Evolutionary conservation across 768 basidiomycete genomes (phyloP).

Genomic region (Boletus vermiculosoides): DNA sequence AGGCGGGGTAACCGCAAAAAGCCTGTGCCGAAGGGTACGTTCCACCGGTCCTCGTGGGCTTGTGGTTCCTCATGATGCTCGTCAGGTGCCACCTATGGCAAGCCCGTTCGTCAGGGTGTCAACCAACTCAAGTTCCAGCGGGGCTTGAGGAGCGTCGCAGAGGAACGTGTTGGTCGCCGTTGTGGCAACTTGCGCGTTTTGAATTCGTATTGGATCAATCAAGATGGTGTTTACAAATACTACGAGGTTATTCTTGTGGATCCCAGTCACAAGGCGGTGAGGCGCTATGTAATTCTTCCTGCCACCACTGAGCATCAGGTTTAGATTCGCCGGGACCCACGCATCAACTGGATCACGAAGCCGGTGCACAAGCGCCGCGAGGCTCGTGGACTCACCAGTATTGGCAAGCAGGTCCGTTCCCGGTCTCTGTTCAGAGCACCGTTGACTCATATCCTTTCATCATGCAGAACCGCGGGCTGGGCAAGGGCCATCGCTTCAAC

Average conservation of each 20-base stretch:
- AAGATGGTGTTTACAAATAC: slow-evolving; percentile 99
- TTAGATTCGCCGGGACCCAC: slow-evolving; percentile 90
- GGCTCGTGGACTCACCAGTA: slow-evolving; percentile 93
- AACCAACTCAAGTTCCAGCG: slow-evolving; percentile 99
- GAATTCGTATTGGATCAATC: slow-evolving; percentile 99
- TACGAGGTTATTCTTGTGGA: slow-evolving; percentile 99
- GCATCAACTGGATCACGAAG: slow-evolving; percentile 99
- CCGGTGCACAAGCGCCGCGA: slow-evolving; percentile 99
- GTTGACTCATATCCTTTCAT: slow-evolving; percentile 5
- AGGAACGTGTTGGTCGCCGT: slow-evolving; percentile 95
- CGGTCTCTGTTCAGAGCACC: not conserved
- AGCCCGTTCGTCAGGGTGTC: slow-evolving; percentile 99
- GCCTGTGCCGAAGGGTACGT: slow-evolving; percentile 91
- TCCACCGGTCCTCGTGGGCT: not conserved
- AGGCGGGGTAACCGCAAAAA: slow-evolving; percentile 99
- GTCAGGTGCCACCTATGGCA: slow-evolving; percentile 94
- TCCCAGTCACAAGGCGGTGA: slow-evolving; percentile 88
- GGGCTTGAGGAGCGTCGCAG: slow-evolving; percentile 87
- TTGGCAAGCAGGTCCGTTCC: slow-evolving; percentile 83
- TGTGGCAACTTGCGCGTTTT: slow-evolving; percentile 96
- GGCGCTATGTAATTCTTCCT: slow-evolving; percentile 29
- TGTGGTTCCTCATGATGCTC: not conserved
- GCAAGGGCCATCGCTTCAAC: slow-evolving; percentile 94
- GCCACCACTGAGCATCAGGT: slow-evolving; percentile 11
- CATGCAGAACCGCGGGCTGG: slow-evolving; percentile 87